A percentile compares a stretch with the other conserved stretches of the same genome.
phyloP scores from a whole-genome alignment of 495 filamentous ascomycete species.

The Tetracladium setigerum region DNA sequence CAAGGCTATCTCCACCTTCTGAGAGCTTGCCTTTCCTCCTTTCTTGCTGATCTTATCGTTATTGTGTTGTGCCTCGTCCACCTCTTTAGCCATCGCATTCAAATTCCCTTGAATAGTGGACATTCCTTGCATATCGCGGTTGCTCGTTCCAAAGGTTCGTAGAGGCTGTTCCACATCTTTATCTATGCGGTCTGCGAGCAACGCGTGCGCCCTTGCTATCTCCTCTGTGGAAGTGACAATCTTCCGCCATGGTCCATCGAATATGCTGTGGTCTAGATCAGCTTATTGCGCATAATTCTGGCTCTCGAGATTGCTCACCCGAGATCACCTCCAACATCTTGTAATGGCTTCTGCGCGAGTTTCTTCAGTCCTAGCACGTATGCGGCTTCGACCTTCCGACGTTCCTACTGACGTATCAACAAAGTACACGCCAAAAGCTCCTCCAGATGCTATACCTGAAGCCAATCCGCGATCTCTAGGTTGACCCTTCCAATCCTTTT shows the following conservation, averaged over 20 bases:
- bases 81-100: constrained; percentile 67
- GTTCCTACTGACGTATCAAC: constrained; percentile 49
- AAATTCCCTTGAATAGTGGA: constrained; percentile 77
- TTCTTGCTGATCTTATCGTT: constrained; percentile 78
- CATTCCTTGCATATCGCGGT: constrained; percentile 80
- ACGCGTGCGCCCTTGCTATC: constrained; percentile 76
- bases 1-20: constrained; percentile 71
- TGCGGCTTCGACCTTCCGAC: constrained; percentile 82
- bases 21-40: constrained; percentile 68
- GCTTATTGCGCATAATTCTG: constrained; percentile 6
- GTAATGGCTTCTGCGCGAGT: constrained; percentile 59
- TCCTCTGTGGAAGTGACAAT: constrained; percentile 74
- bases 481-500: constrained; percentile 83
- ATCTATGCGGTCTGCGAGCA: constrained; percentile 78
- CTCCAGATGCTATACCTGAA: constrained; percentile 59
- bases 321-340: constrained; percentile 68
- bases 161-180: constrained; percentile 84
- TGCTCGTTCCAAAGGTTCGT: constrained; percentile 60
- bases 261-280: constrained; percentile 54
- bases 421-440: background rate
- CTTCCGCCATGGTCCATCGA: constrained; percentile 86
- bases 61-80: constrained; percentile 80
- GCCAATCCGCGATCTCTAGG: constrained; percentile 89
- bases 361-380: constrained; percentile 83
- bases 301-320: constrained; percentile 52